These are phyloP conservation scores for Platanus orientalis DNA, from an alignment of 164 flowering plant species.

Conservation along the genomic window DNA sequence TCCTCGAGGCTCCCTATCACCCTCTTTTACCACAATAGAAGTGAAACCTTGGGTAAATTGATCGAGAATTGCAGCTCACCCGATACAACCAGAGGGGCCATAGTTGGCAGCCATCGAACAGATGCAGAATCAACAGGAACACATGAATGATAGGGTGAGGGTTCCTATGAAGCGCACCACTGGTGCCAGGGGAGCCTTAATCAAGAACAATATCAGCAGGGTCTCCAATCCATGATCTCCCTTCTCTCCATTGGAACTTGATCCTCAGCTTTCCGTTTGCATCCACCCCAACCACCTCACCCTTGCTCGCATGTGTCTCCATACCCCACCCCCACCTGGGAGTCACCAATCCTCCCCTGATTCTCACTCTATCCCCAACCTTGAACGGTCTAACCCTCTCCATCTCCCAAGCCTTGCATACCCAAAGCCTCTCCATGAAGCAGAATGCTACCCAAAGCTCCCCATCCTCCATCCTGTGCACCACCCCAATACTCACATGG, in stretches of 20 bases:
- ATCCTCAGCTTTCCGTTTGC: constrained; percentile 93
- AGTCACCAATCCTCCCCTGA: constrained; percentile 66
- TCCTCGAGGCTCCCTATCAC: background rate
- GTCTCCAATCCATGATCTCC: constrained; percentile 89
- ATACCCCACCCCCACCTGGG: constrained; percentile 99
- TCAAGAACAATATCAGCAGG: constrained; percentile 93
- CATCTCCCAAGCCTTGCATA: constrained; percentile 77
- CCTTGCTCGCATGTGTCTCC: constrained; percentile 94
- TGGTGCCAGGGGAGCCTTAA: constrained; percentile 20
- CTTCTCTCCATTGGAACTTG: constrained; percentile 89
- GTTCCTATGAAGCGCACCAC: constrained; percentile 1
- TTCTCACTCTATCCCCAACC: constrained; percentile 80
- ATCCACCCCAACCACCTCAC: constrained; percentile 84
- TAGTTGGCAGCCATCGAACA: constrained; percentile 6
- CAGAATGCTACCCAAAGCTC: constrained; percentile 91
- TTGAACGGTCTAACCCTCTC: constrained; percentile 67
- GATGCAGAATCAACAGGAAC: background rate
- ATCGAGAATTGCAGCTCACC: background rate
- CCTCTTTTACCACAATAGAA: background rate
- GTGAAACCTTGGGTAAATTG: background rate
- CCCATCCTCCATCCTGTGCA: constrained; percentile 74
- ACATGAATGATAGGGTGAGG: background rate
- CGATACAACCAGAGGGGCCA: constrained; percentile 4
- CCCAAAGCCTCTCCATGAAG: constrained; percentile 87
- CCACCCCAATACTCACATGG: constrained; percentile 80